Conservation (phyloP, 768 basidiomycete species). For the Leccinum longicurvipes region DNA sequence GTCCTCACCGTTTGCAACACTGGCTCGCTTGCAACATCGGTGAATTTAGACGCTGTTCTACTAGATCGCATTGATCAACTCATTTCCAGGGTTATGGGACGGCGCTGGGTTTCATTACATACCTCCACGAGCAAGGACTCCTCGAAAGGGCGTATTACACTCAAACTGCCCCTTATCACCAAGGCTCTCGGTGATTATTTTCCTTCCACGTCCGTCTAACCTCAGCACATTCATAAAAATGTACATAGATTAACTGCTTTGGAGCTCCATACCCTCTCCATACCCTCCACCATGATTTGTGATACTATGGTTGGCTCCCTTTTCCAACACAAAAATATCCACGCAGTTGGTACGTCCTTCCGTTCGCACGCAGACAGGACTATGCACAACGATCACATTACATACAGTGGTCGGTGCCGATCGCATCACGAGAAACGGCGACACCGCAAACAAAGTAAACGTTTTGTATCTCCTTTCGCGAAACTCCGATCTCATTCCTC, state of each 20-base stretch:
- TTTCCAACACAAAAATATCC: constrained; percentile 82
- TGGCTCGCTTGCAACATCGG: constrained; percentile 93
- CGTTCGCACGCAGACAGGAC: neutral
- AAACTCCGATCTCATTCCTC: neutral
- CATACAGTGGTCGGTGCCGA: constrained; percentile 78
- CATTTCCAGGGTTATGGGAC: constrained; percentile 83
- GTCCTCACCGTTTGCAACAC: constrained; percentile 96
- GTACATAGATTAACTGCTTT: constrained; percentile 74
- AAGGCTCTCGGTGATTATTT: constrained; percentile 67
- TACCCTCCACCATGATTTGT: constrained; percentile 91
- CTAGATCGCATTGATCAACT: neutral
- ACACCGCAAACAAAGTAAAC: constrained; percentile 90
- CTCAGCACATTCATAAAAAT: neutral
- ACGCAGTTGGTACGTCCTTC: constrained; percentile 61
- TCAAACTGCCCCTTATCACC: constrained; percentile 92
- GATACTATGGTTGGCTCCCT: constrained; percentile 97
- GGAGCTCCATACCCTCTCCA: constrained; percentile 79
- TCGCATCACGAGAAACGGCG: constrained; percentile 87
- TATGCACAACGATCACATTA: neutral
- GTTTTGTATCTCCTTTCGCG: constrained; percentile 7
- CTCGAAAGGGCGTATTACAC: constrained; percentile 87
- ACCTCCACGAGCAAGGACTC: constrained; percentile 74
- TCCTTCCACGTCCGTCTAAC: neutral
- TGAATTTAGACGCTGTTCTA: constrained; percentile 26
- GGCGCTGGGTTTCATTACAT: constrained; percentile 89